Evolutionary conservation across 139 green algal species (phyloP).

Genomic region (Spirogloea muscicola): DNA sequence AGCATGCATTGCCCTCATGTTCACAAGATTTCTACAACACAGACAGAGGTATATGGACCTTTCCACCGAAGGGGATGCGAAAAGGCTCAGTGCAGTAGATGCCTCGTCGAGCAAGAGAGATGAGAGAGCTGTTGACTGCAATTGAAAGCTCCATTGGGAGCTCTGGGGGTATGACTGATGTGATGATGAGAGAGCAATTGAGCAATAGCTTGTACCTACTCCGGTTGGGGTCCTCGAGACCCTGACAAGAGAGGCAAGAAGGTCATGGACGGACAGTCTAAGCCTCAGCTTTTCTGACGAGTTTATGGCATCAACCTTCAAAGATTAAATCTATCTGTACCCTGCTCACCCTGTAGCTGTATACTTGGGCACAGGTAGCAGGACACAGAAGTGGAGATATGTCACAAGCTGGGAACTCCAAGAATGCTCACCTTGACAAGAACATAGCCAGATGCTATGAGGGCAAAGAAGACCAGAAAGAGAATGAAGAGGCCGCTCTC

Average conservation of each 20-base stretch:
- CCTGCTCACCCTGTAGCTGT: too few species aligned
- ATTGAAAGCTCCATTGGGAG: conserved; percentile 98
- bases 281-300: too few species aligned
- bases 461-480: conserved; percentile 94
- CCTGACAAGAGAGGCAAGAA: conserved; percentile 9
- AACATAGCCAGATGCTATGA: conserved; percentile 83
- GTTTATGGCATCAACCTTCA: too few species aligned
- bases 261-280: too few species aligned
- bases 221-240: conserved; percentile 74
- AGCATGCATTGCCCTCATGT: too few species aligned
- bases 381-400: too few species aligned
- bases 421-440: conserved; percentile 66
- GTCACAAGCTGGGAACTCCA: too few species aligned
- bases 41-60: not conserved
- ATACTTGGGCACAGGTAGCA: too few species aligned
- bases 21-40: too few species aligned
- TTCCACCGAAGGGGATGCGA: conserved; percentile 40
- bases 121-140: conserved; percentile 75
- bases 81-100: conserved; percentile 99
- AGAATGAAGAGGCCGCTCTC: conserved; percentile 95
- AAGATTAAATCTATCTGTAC: too few species aligned
- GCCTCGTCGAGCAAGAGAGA: conserved; percentile 58
- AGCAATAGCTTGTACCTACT: conserved; percentile 94
- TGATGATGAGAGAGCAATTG: conserved; percentile 98
- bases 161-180: conserved; percentile 90